Conservation (phyloP, 2,329 filamentous ascomycete species). For the Xylariaceae sp. region DNA sequence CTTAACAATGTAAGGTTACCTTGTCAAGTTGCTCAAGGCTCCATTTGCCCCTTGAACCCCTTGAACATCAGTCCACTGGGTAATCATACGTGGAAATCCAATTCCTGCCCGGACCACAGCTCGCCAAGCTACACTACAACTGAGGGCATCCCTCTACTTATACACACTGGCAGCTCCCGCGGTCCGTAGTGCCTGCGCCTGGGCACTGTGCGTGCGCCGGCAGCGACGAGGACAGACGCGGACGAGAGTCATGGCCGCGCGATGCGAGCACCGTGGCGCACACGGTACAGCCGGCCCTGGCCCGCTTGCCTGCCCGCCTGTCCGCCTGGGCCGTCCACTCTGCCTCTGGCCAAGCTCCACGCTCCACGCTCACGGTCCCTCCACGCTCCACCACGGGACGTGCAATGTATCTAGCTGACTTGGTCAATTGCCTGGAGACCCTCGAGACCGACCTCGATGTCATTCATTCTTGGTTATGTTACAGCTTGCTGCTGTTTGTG, state of each 20-base stretch:
- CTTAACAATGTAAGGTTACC: neutral
- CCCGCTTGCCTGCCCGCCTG: neutral
- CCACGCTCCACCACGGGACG: neutral
- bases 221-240: neutral
- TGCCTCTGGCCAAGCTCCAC: too few species aligned
- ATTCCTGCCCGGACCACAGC: too few species aligned
- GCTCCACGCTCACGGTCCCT: neutral
- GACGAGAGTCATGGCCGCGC: neutral
- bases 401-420: neutral
- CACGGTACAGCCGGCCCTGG: neutral
- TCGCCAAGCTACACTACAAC: too few species aligned
- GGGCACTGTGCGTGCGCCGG: too few species aligned
- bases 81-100: too few species aligned
- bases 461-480: neutral
- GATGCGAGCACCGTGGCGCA: neutral
- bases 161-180: too few species aligned
- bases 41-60: neutral
- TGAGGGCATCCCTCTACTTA: too few species aligned
- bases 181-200: too few species aligned
- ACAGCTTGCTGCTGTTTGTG: neutral
- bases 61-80: neutral
- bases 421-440: neutral
- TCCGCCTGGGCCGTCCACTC: neutral
- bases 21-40: constrained; percentile 13
- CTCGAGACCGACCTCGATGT: neutral